Conservation (phyloP, 441 rosid species). For the Monsonia emarginata region DNA sequence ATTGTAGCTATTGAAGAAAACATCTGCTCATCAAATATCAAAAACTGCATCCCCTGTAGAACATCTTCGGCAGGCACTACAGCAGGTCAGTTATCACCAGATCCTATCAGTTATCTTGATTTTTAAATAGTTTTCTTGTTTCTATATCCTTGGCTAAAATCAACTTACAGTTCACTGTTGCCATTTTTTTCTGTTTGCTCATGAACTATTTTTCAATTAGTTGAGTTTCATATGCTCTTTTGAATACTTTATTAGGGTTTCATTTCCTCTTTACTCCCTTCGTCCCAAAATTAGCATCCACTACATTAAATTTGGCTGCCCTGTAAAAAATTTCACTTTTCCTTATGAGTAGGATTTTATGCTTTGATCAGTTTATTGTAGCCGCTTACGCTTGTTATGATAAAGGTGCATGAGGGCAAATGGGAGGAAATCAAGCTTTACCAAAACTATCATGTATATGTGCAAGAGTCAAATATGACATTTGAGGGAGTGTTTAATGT, state of each 20-base stretch:
- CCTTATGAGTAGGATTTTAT: background rate
- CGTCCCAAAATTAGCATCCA: background rate
- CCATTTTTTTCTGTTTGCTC: background rate
- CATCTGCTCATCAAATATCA: constrained; percentile 67
- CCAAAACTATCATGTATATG: too few species aligned
- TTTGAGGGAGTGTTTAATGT: constrained; percentile 1
- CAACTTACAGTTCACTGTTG: background rate
- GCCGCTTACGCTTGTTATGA: background rate
- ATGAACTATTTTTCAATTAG: background rate
- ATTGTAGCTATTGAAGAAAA: constrained; percentile 87
- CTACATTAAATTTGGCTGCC: background rate
- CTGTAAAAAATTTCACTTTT: background rate
- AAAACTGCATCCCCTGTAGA: constrained; percentile 78
- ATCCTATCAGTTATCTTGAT: background rate
- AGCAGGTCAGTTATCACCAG: constrained; percentile 54
- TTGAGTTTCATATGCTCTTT: background rate
- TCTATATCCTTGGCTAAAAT: background rate
- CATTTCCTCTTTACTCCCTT: background rate
- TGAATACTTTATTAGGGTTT: background rate
- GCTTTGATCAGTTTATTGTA: background rate
- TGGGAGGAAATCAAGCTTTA: too few species aligned
- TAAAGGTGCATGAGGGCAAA: background rate
- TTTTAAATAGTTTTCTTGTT: background rate
- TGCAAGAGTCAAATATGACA: background rate
- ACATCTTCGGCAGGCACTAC: constrained; percentile 62